Conservation (phyloP, 352 stramenopile species). For the Phytophthora sansomeana region DNA sequence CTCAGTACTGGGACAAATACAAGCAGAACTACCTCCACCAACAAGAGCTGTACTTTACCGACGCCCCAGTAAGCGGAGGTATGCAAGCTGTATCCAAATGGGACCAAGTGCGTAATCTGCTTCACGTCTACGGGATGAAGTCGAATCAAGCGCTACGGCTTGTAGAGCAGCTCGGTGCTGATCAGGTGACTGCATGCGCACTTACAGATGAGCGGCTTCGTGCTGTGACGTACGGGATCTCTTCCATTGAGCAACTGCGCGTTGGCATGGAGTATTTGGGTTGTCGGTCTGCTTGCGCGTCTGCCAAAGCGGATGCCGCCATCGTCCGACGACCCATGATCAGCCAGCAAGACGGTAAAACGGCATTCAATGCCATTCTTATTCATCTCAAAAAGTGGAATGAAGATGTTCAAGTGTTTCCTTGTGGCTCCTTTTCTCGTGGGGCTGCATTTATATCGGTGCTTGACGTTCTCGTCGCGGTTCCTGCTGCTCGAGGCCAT, state of each 20-base stretch:
- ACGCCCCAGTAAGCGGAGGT: slow-evolving; percentile 19
- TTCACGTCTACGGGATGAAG: slow-evolving; percentile 70
- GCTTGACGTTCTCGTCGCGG: slow-evolving; percentile 69
- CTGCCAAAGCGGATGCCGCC: neutral
- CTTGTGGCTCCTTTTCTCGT: slow-evolving; percentile 76
- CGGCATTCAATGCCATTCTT: slow-evolving; percentile 66
- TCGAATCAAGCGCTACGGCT: slow-evolving; percentile 43
- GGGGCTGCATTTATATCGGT: slow-evolving; percentile 76
- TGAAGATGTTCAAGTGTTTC: slow-evolving; percentile 60
- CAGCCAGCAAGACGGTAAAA: slow-evolving; percentile 68
- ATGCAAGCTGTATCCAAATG: slow-evolving; percentile 37
- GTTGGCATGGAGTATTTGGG: slow-evolving; percentile 51
- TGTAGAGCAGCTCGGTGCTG: slow-evolving; percentile 24
- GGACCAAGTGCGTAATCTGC: slow-evolving; percentile 38
- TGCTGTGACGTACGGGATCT: slow-evolving; percentile 28
- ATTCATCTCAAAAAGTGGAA: slow-evolving; percentile 71
- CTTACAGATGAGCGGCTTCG: slow-evolving; percentile 39
- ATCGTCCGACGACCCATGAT: slow-evolving; percentile 48
- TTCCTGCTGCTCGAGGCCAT: slow-evolving; percentile 20
- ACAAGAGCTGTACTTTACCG: slow-evolving; percentile 64
- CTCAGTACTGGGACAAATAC: slow-evolving; percentile 67
- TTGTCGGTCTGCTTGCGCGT: neutral
- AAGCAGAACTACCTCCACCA: slow-evolving; percentile 74
- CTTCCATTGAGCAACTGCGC: slow-evolving; percentile 36
- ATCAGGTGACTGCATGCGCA: slow-evolving; percentile 8